phyloP scores from a whole-genome alignment of 2,329 filamentous ascomycete genomes.

The Exophiala dermatitidis region DNA sequence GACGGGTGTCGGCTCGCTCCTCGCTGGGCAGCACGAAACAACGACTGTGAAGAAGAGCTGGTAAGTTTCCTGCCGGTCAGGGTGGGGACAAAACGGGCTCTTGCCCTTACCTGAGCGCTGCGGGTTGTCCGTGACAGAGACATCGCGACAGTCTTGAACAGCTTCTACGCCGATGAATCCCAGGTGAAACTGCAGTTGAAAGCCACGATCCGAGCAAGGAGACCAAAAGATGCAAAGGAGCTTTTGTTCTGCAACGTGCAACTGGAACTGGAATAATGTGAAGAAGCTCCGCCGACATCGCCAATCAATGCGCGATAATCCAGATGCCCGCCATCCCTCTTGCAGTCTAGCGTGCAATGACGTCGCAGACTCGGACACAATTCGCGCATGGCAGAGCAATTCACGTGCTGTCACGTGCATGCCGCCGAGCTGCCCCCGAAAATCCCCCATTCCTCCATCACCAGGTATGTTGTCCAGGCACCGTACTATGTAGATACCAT shows the following conservation, averaged over 20 bases:
- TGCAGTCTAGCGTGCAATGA: conserved; percentile 1
- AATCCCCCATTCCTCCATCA: not conserved
- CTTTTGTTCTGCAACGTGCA: conserved; percentile 3
- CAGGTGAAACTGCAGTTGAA: not conserved
- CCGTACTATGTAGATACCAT: too few species aligned
- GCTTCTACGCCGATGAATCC: conserved; percentile 1
- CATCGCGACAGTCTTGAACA: conserved; percentile 11
- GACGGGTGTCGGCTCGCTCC: conserved; percentile 11
- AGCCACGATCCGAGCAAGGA: not conserved
- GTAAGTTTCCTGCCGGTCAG: conserved; percentile 1
- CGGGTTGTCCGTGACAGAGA: conserved; percentile 24
- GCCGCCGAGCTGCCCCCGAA: too few species aligned
- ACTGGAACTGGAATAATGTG: not conserved
- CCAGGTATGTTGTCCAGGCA: not conserved
- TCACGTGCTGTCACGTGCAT: not conserved
- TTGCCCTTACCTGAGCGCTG: conserved; percentile 21
- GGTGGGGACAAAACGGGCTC: not conserved
- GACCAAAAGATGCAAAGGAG: conserved; percentile 1
- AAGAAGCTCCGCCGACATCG: conserved; percentile 16
- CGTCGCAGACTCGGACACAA: not conserved
- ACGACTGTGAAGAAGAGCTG: conserved; percentile 21
- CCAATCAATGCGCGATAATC: conserved; percentile 3
- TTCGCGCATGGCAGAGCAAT: not conserved
- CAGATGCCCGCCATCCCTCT: not conserved
- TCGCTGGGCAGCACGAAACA: conserved; percentile 24